phyloP scores from a whole-genome alignment of 305 asterid genomes.

The Fraxinus xanthoxyloides region DNA sequence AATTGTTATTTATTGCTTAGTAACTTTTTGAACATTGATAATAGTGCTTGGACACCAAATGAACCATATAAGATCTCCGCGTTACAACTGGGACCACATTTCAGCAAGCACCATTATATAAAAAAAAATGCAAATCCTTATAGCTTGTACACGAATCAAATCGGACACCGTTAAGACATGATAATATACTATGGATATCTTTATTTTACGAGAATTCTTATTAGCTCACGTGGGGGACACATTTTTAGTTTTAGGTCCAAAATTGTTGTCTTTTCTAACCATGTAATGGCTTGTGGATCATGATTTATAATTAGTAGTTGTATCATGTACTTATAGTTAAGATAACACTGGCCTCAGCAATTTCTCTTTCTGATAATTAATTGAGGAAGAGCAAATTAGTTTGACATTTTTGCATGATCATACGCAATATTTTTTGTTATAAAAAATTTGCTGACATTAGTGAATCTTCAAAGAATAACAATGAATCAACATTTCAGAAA shows the following conservation, averaged over 20 bases:
- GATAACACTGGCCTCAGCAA: not conserved
- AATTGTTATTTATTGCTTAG: not conserved
- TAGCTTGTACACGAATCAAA: not conserved
- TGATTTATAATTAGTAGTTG: not conserved
- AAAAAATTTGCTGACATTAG: not conserved
- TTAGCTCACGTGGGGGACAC: not conserved
- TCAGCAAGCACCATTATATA: not conserved
- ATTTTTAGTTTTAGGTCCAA: not conserved
- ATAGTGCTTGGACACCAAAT: not conserved
- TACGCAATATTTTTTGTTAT: not conserved
- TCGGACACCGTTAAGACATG: not conserved
- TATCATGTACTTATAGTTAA: not conserved
- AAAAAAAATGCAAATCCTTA: not conserved
- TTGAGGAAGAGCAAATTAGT: not conserved
- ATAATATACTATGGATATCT: not conserved
- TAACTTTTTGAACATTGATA: not conserved
- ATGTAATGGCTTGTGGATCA: not conserved
- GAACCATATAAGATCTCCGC: not conserved
- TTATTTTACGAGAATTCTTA: not conserved
- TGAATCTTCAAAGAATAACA: not conserved
- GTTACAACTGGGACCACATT: not conserved
- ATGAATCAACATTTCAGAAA: not conserved
- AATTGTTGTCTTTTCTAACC: not conserved
- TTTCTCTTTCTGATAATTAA: not conserved
- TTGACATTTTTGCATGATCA: not conserved